Percentiles rank a stretch among this genome's conserved stretches.
phyloP scores from a whole-genome alignment of 2,329 filamentous ascomycete genomes.

The Septoria linicola region DNA sequence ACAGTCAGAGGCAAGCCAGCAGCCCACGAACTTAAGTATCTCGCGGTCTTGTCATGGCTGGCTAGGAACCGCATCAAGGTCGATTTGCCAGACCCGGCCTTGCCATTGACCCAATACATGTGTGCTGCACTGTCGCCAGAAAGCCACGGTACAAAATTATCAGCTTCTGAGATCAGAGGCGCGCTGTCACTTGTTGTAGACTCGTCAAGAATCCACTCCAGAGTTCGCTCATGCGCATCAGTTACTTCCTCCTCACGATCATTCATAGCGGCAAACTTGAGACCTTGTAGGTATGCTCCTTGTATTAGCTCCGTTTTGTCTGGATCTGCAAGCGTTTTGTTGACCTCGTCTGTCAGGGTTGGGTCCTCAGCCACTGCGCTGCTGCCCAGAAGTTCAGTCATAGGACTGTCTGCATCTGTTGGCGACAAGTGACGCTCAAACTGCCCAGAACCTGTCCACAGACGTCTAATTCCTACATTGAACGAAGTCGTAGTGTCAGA shows the following conservation, averaged over 20 bases:
- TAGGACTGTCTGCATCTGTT: neutral
- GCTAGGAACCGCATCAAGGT: constrained; percentile 19
- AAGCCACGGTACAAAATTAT: neutral
- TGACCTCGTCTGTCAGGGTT: neutral
- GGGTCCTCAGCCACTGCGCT: neutral
- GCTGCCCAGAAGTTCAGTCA: neutral
- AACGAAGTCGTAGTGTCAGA: too few relatives aligned
- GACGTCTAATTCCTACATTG: neutral
- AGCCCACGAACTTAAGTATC: constrained; percentile 7
- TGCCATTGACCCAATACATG: constrained; percentile 17
- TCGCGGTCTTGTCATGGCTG: neutral
- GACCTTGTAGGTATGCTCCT: neutral
- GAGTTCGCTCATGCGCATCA: neutral
- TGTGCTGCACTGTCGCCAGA: neutral
- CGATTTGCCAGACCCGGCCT: constrained; percentile 22
- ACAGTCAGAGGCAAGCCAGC: neutral
- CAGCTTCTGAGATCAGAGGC: neutral
- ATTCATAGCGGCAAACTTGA: neutral
- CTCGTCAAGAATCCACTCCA: neutral
- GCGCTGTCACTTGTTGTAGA: neutral
- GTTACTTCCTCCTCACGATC: neutral
- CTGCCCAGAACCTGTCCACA: neutral
- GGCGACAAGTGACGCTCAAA: neutral
- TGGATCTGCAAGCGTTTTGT: neutral
- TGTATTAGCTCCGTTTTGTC: neutral